Percentiles rank a stretch among this genome's conserved stretches.
Evolutionary conservation across 306 rosid genomes (phyloP).

Genomic region (Oxytropis ochrocephala): DNA sequence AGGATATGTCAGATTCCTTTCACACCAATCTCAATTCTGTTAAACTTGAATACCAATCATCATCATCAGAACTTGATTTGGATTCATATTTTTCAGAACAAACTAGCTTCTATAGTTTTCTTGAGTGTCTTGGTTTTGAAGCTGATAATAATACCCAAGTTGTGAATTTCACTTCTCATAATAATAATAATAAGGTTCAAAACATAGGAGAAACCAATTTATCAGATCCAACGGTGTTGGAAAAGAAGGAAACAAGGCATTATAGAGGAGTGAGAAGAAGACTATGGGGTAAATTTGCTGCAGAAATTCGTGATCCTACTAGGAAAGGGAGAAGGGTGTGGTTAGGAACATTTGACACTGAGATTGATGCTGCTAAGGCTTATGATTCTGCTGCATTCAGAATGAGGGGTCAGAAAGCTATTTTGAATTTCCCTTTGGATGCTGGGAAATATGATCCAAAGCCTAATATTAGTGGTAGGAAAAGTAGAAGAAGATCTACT

Average conservation of each 20-base stretch:
- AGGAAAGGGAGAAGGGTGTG: slow-evolving; percentile 65
- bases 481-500: too few species aligned
- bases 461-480: slow-evolving; percentile 19
- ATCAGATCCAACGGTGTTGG: neutral
- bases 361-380: slow-evolving; percentile 72
- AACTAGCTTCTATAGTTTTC: neutral
- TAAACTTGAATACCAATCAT: slow-evolving; percentile 43
- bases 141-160: neutral
- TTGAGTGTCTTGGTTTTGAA: neutral
- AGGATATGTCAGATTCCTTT: slow-evolving; percentile 44
- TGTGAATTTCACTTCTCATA: neutral
- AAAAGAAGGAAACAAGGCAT: slow-evolving; percentile 24
- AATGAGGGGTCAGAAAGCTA: slow-evolving; percentile 72
- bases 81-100: slow-evolving; percentile 17
- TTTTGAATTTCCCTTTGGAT: slow-evolving; percentile 62
- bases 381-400: slow-evolving; percentile 74
- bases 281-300: slow-evolving; percentile 85
- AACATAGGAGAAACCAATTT: neutral
- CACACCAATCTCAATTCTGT: slow-evolving; percentile 32
- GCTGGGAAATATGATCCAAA: slow-evolving; percentile 48
- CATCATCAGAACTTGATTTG: slow-evolving; percentile 30
- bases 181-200: neutral
- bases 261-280: slow-evolving; percentile 76
- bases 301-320: slow-evolving; percentile 78
- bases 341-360: slow-evolving; percentile 75